Evolutionary conservation across 768 basidiomycete species (phyloP), one percentile per base, ranked within the genome.

Genomic region (Rhizopogon salebrosus): DNA sequence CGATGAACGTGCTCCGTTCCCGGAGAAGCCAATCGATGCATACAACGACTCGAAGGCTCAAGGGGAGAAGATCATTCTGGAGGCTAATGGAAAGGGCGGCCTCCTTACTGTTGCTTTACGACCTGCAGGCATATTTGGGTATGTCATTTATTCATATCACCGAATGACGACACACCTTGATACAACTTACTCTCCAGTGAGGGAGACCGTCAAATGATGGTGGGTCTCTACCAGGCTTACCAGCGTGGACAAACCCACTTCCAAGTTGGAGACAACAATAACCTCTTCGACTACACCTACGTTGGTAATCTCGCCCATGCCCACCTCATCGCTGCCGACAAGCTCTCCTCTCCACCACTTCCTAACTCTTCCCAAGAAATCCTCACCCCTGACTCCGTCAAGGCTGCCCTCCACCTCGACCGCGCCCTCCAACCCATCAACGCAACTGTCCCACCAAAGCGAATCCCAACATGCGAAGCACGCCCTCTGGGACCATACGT

Each of bases 111-210:
- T 95, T 41, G 89, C 94, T 13, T 71, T 98, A 39, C 76, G 97
- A 36, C 95, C 95, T 1, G 86, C 95, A 16, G 94, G 95, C 2
- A 97, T 98, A 61, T 98, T 98, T 62, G 97, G 97, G 93, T 91
- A 57, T 48, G 85, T 23, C 69, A 11, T 13, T 36, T 35, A 41
- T 40, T 6, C 16, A 16, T 50, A 31, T 29, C 11, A 22, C 41
- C 14, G 24, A 22, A 42, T 42, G 11, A 41, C 8, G 14, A 11
- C 49, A 11, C 26, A 41, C 24, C 34, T 48, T 31, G 31, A 43
- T 4, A 27, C 45, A 34, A 41, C 14, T 0, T 50, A 54, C 36
- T 40, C 45, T 46, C 4, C 61, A 95, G 92, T 4, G 93, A 94
- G 5, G 94, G 95, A 5, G 97, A 98, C 62, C 82, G 91, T 9